Conservation (phyloP, 441 rosid species). For the Bruguiera hainesii region DNA sequence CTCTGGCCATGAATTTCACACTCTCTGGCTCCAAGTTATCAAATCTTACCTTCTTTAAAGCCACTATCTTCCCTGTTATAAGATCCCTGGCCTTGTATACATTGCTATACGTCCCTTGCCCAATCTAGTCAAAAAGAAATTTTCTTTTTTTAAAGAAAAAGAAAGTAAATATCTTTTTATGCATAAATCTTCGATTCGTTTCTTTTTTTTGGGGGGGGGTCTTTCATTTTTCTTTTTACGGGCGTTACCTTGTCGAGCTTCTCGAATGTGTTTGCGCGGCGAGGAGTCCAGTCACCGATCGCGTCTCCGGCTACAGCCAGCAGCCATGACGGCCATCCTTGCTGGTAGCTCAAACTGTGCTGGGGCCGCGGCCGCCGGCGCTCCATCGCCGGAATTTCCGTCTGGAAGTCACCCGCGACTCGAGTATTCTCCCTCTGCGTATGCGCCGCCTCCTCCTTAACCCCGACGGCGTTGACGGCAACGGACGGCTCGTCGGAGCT, state of each 20-base stretch:
- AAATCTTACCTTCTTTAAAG: conserved; percentile 87
- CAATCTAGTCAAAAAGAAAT: conserved; percentile 45
- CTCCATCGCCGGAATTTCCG: conserved; percentile 30
- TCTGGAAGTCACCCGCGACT: conserved; percentile 40
- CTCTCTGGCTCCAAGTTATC: conserved; percentile 88
- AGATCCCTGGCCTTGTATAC: conserved; percentile 89
- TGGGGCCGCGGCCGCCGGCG: conserved; percentile 32
- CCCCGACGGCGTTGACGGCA: conserved; percentile 24
- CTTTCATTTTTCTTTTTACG: too few relatives aligned
- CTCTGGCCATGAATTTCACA: conserved; percentile 93
- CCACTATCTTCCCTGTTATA: conserved; percentile 73
- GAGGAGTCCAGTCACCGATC: conserved; percentile 72
- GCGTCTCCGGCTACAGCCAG: conserved; percentile 75
- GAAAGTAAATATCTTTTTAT: not conserved
- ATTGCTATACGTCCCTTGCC: conserved; percentile 91
- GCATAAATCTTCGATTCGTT: not conserved
- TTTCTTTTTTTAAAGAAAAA: not conserved
- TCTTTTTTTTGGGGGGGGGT: too few relatives aligned
- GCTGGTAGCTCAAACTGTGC: conserved; percentile 33
- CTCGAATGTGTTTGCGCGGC: conserved; percentile 74
- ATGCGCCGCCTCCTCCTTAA: conserved; percentile 26
- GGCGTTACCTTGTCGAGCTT: conserved; percentile 74
- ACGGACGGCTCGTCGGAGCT: conserved; percentile 32
- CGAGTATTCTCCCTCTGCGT: conserved; percentile 29
- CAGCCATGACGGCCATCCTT: conserved; percentile 89